Evolutionary conservation across 176 grass and related monocot genomes (phyloP), one percentile per base, ranked within the genome.

Genomic region (Carex cristatella): DNA sequence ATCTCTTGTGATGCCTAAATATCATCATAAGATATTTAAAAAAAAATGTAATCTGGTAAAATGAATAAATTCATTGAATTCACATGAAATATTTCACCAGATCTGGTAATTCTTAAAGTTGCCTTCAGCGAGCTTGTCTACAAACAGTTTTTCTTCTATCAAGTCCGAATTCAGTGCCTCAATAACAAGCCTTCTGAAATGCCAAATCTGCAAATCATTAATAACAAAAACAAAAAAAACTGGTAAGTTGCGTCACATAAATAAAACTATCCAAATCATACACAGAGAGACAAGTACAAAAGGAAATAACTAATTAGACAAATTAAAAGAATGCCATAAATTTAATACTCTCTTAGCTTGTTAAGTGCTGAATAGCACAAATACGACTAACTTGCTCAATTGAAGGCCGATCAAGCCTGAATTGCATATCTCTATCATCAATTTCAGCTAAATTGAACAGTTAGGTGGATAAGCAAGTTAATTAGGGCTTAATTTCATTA

Each of bases 71-170:
- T 67, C 48, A 44, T 69, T 9, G 54, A 65, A 30, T 54, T 65
- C 11, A 15, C 7, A 67, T 14, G 32, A 48, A 27, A 73, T 7
- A 32, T 81, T 92, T 89, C 53, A 98, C 95, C 95, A 98, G 53
- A 94, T 93, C 80, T 98, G 95, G 66, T 98, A 98, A 82, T 98
- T 98, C 87, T 98, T 98, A 19, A 87, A 18, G 86, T 98, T 90
- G 74, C 14, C 33, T 75, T 87, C 74, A 59, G 95, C 85, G 58
- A 94, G 91, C 61, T 56, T 37, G 78, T 95, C 85, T 5, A 98
- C 86, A 83, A 98, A 98, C 62, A 85, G 28, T 69, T 85, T 92
- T 86, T 98, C 95, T 81, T 90, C 83, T 49, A 83, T 35, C 42
- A 98, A 89, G 85, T 98, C 85, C 73, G 61, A 87, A 81, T 84